A percentile compares a stretch with the other conserved stretches of the same genome.
Evolutionary conservation across 148 eudicot species (phyloP).

Genomic region (Nepenthes mirabilis): DNA sequence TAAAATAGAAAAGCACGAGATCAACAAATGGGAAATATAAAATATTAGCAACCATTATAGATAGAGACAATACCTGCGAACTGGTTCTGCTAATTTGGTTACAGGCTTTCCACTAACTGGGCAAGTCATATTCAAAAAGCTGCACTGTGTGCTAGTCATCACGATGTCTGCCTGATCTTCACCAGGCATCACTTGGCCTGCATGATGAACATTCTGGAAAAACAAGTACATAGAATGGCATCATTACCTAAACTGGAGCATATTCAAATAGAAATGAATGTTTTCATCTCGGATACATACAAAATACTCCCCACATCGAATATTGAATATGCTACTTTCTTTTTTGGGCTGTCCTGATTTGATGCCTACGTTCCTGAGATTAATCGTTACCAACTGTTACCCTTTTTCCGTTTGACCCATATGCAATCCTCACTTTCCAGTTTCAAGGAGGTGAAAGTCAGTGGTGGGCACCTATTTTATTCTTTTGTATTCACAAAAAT

Average conservation of each 20-base stretch:
- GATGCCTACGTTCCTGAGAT: too few species aligned
- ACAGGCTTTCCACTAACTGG: slow-evolving; percentile 75
- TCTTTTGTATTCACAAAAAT: too few species aligned
- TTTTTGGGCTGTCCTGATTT: too few species aligned
- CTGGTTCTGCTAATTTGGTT: slow-evolving; percentile 58
- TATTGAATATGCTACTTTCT: too few species aligned
- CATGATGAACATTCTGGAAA: slow-evolving; percentile 76
- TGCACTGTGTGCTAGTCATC: slow-evolving; percentile 69
- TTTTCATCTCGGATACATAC: too few species aligned
- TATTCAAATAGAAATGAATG: too few species aligned
- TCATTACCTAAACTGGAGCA: neutral
- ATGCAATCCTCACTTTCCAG: too few species aligned
- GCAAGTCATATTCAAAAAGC: slow-evolving; percentile 47
- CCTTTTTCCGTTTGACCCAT: too few species aligned
- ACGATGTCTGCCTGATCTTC: slow-evolving; percentile 90
- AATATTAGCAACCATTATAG: neutral
- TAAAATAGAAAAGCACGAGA: neutral
- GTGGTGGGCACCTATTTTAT: too few species aligned
- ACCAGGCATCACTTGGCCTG: slow-evolving; percentile 91
- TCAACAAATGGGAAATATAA: neutral
- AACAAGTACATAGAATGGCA: neutral
- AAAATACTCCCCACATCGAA: too few species aligned
- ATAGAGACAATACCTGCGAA: slow-evolving; percentile 47
- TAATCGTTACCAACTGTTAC: too few species aligned
- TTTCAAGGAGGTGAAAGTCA: too few species aligned